phyloP scores from a whole-genome alignment of 78 protist genomes.

The slime mould (Dictyostelium discoideum) region dicty_2.7 NC_007090.3:2034501-2035000 shows the following conservation, averaged over 20 bases:
- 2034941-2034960: constrained; percentile 85
- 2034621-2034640: too few relatives aligned
- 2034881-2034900: background rate
- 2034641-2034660: too few relatives aligned
- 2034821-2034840: constrained; percentile 81
- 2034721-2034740: too few relatives aligned
- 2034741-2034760: too few relatives aligned
- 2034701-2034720: too few relatives aligned
- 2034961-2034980: constrained; percentile 89
- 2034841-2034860: constrained; percentile 70
- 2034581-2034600: too few relatives aligned
- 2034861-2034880: background rate
- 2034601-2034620: too few relatives aligned
- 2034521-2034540: background rate
- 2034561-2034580: too few relatives aligned
- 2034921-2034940: background rate
- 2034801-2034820: constrained; percentile 91
- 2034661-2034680: too few relatives aligned
- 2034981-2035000: constrained; percentile 88
- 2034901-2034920: background rate
- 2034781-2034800: constrained; percentile 88
- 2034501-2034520: background rate
- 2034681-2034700: too few relatives aligned
- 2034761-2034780: background rate
- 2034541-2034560: too few relatives aligned